These are phyloP conservation scores for Pseudomonodictys pantanalensis DNA, from an alignment of 495 filamentous ascomycete genomes.

Conservation along the genomic window DNA sequence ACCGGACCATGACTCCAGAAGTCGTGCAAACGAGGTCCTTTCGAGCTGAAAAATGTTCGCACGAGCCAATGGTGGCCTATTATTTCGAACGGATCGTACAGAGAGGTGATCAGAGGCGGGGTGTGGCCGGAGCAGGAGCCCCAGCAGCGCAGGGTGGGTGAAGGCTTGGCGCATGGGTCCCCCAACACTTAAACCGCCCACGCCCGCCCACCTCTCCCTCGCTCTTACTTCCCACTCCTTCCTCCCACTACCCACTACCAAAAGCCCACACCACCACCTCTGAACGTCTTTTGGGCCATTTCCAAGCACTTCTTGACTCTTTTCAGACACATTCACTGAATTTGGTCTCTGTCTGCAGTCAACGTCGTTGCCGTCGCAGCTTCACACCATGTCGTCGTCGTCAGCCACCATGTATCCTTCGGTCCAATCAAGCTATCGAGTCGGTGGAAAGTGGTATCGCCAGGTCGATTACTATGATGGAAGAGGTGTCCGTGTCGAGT, in stretches of 20 bases:
- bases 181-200: slow-evolving; percentile 2
- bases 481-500: slow-evolving; percentile 21
- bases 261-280: slow-evolving; percentile 11
- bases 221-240: slow-evolving; percentile 20
- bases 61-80: background rate
- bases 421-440: background rate
- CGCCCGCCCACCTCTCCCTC: slow-evolving; percentile 24
- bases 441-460: slow-evolving; percentile 15
- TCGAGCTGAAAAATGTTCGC: background rate
- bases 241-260: slow-evolving; percentile 12
- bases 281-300: slow-evolving; percentile 15
- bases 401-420: background rate
- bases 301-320: background rate
- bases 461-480: slow-evolving; percentile 18
- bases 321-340: slow-evolving; percentile 1
- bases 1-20: background rate
- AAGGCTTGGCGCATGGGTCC: slow-evolving; percentile 21
- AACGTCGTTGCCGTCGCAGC: background rate
- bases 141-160: slow-evolving; percentile 2
- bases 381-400: slow-evolving; percentile 13
- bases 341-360: background rate
- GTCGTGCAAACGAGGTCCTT: slow-evolving; percentile 7
- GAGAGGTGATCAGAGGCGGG: background rate
- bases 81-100: background rate
- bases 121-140: slow-evolving; percentile 3